Evolutionary conservation across 345 rosid genomes (phyloP).

Genomic region (Nephelium lappaceum): DNA sequence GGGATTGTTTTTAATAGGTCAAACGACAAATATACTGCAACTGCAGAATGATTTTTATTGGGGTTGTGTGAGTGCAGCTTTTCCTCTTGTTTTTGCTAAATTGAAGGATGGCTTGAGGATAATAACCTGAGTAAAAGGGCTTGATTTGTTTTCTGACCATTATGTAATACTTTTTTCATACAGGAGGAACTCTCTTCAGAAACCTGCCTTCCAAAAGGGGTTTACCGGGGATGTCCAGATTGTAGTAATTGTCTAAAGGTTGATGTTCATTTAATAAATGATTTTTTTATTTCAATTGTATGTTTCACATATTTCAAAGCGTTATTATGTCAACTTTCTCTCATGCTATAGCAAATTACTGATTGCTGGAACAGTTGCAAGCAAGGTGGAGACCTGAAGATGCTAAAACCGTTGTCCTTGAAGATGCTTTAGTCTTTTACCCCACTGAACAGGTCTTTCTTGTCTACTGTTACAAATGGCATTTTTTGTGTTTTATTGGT

Average conservation of each 20-base stretch:
- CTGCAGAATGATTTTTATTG: neutral
- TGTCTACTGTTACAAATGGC: slow-evolving; percentile 19
- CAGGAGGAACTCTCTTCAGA: slow-evolving; percentile 34
- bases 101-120: neutral
- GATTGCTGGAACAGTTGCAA: slow-evolving; percentile 41
- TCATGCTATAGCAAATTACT: slow-evolving; percentile 19
- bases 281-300: neutral
- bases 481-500: slow-evolving; percentile 21
- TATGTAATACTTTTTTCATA: neutral
- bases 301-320: neutral
- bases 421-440: slow-evolving; percentile 63
- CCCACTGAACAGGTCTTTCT: slow-evolving; percentile 67
- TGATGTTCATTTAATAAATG: neutral
- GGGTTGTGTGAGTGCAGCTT: neutral
- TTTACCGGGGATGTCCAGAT: slow-evolving; percentile 29
- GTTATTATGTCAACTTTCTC: neutral
- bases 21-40: neutral
- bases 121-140: neutral
- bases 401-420: slow-evolving; percentile 38
- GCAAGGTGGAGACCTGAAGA: slow-evolving; percentile 38
- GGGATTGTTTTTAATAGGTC: neutral
- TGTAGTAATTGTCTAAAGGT: slow-evolving; percentile 38
- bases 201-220: slow-evolving; percentile 30
- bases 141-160: neutral
- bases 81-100: neutral